These are phyloP conservation scores for Xylaria sp. DNA, from an alignment of 495 filamentous ascomycete genomes.

Conservation along the genomic window DNA sequence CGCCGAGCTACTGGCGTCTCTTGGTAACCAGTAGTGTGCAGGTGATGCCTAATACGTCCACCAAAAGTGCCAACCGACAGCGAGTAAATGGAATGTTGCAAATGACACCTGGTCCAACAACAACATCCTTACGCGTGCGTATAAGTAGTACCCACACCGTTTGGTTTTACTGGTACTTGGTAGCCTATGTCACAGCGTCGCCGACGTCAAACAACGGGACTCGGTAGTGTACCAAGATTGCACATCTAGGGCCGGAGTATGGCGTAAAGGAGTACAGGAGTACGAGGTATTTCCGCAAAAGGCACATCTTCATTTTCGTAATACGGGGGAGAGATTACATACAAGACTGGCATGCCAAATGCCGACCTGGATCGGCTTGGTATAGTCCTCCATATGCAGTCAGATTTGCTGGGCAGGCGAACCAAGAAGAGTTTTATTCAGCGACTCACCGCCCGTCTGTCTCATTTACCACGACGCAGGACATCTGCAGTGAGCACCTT, in stretches of 20 bases:
- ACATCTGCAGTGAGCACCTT: conserved; percentile 45
- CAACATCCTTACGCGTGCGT: not conserved
- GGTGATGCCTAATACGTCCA: conserved; percentile 12
- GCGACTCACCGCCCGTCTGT: conserved; percentile 11
- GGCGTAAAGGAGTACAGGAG: not conserved
- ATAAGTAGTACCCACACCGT: conserved; percentile 18
- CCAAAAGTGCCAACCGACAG: conserved; percentile 8
- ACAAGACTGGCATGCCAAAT: not conserved
- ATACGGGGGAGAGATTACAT: conserved; percentile 5
- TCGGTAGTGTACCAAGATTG: not conserved
- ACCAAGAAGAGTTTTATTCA: not conserved
- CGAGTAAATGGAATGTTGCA: conserved; percentile 23
- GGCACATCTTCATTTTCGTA: not conserved
- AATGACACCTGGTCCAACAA: conserved; percentile 10
- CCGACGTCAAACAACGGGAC: not conserved
- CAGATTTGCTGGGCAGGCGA: not conserved
- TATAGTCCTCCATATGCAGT: conserved; percentile 12
- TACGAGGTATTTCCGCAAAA: not conserved
- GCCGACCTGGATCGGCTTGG: not conserved
- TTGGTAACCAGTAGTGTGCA: conserved; percentile 18
- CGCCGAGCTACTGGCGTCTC: conserved; percentile 23
- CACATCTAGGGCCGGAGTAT: not conserved
- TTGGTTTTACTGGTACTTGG: conserved; percentile 13
- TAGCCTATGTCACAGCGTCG: not conserved
- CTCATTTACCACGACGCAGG: conserved; percentile 30